phyloP scores from a whole-genome alignment of 2,329 filamentous ascomycete species.

The Penicillium sp. region DNA sequence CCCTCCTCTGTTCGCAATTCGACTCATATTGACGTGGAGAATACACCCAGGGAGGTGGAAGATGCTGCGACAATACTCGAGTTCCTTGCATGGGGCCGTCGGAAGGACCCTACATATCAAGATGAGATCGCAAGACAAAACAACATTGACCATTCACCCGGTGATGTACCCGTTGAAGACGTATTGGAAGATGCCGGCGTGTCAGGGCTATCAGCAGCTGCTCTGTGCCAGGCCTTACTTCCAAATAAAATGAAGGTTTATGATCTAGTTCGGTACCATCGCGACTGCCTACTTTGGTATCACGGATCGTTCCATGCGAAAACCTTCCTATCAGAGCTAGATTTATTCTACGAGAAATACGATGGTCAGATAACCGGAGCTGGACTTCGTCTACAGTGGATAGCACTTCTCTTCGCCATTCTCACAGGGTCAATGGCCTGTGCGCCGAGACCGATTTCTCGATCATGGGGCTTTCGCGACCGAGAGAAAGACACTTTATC shows the following conservation, averaged over 20 bases:
- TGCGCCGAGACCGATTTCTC: conserved; percentile 36
- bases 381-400: conserved; percentile 48
- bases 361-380: conserved; percentile 34
- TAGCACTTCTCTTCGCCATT: conserved; percentile 48
- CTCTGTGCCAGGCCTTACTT: conserved; percentile 40
- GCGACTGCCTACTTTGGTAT: conserved; percentile 40
- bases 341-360: conserved; percentile 36
- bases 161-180: conserved; percentile 16
- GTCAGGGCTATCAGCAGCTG: conserved; percentile 3
- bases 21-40: background rate
- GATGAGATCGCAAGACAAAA: conserved; percentile 24
- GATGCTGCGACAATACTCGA: conserved; percentile 49
- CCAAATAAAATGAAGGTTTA: conserved; percentile 23
- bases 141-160: conserved; percentile 23
- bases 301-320: conserved; percentile 38
- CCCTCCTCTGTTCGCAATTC: background rate
- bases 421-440: conserved; percentile 47
- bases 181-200: conserved; percentile 6
- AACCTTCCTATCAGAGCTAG: conserved; percentile 36
- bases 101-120: conserved; percentile 41
- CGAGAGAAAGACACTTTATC: conserved; percentile 45
- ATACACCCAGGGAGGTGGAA: conserved; percentile 32
- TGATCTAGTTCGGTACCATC: conserved; percentile 40
- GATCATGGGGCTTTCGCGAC: conserved; percentile 48
- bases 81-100: conserved; percentile 51